Percentiles rank a stretch among this genome's conserved stretches.
Conservation (phyloP, 192 early-diverging fungal genomes). For the Coemansia sp. region DNA sequence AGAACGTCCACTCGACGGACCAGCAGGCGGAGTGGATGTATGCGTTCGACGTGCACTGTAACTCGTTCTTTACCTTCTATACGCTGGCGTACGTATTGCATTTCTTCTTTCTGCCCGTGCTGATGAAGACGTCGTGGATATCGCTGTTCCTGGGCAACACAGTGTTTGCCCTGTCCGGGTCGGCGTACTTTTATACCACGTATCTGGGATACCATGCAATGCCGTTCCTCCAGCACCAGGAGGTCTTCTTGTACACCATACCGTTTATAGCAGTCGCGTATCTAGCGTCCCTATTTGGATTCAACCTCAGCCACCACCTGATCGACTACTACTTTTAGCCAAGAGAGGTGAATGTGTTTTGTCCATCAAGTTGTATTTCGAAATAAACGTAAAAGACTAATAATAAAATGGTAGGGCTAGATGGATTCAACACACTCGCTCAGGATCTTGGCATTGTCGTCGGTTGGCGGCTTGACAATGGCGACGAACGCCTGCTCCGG, state of each 20-base stretch:
- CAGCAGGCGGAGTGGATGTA: slow-evolving; percentile 96
- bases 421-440: slow-evolving; percentile 20
- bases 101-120: slow-evolving; percentile 87
- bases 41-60: slow-evolving; percentile 96
- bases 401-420: no score
- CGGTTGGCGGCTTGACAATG: slow-evolving; percentile 39
- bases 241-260: slow-evolving; percentile 87
- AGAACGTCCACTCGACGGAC: slow-evolving; percentile 73
- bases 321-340: slow-evolving; percentile 73
- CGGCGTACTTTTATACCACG: slow-evolving; percentile 86
- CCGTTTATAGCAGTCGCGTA: slow-evolving; percentile 64
- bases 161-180: slow-evolving; percentile 76
- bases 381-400: no score
- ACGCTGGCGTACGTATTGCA: slow-evolving; percentile 86
- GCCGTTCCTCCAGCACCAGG: slow-evolving; percentile 89
- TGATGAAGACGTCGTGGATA: slow-evolving; percentile 78
- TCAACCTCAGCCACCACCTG: slow-evolving; percentile 77
- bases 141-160: slow-evolving; percentile 84
- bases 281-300: slow-evolving; percentile 64
- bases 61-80: slow-evolving; percentile 90
- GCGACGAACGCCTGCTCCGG: slow-evolving; percentile 31
- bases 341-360: no score
- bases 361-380: no score
- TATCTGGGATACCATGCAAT: slow-evolving; percentile 94
- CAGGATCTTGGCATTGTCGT: slow-evolving; percentile 29